Evolutionary conservation across 2,329 filamentous ascomycete species (phyloP).

Genomic region (Ophiostoma pallidulum): DNA sequence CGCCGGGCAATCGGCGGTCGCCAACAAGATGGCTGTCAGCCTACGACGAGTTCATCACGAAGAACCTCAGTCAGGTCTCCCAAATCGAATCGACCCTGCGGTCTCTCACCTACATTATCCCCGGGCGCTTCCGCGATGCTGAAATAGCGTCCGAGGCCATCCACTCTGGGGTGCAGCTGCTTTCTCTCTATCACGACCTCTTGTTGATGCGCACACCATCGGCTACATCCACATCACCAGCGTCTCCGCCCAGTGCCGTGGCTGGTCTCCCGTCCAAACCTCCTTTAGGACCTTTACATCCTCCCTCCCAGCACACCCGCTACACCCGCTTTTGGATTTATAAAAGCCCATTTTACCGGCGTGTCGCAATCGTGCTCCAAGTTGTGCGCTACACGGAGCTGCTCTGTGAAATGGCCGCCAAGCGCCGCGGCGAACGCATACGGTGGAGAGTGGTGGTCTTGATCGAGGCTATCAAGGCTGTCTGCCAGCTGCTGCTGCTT

Average conservation of each 20-base stretch:
- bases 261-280: slow-evolving; percentile 22
- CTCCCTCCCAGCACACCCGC: slow-evolving; percentile 40
- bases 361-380: slow-evolving; percentile 72
- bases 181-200: slow-evolving; percentile 87
- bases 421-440: slow-evolving; percentile 68
- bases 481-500: slow-evolving; percentile 72
- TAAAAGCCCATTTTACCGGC: slow-evolving; percentile 61
- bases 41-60: slow-evolving; percentile 87
- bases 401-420: slow-evolving; percentile 94
- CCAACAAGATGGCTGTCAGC: slow-evolving; percentile 58
- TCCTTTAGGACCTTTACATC: slow-evolving; percentile 27
- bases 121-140: slow-evolving; percentile 81
- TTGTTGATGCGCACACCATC: slow-evolving; percentile 52
- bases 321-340: slow-evolving; percentile 60
- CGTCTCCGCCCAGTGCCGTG: slow-evolving; percentile 12
- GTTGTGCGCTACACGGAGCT: slow-evolving; percentile 92
- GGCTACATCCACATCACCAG: not conserved
- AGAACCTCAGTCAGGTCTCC: slow-evolving; percentile 86
- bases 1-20: slow-evolving; percentile 22
- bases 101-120: slow-evolving; percentile 91
- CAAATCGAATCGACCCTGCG: slow-evolving; percentile 91
- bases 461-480: slow-evolving; percentile 75
- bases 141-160: slow-evolving; percentile 91
- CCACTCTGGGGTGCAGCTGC: slow-evolving; percentile 78
- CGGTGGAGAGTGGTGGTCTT: slow-evolving; percentile 83